These are phyloP conservation scores for Talaromyces sp. DNA, from an alignment of 2,329 filamentous ascomycete genomes.

Conservation along the genomic window DNA sequence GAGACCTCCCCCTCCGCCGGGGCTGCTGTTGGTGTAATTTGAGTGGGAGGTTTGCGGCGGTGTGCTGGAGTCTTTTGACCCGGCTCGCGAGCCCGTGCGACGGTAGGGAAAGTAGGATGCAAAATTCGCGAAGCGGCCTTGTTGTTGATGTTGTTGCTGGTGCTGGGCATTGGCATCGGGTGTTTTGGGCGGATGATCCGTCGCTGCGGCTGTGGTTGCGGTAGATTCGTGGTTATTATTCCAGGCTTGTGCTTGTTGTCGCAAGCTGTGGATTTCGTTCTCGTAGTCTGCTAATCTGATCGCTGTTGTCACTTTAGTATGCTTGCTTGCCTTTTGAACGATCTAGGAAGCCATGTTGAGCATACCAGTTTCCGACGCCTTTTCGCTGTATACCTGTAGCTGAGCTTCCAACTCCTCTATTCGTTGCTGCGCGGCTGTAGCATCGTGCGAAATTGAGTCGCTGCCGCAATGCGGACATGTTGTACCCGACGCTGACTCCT, in stretches of 20 bases:
- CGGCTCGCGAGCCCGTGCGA: slow-evolving; percentile 26
- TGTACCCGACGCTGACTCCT: slow-evolving; percentile 6
- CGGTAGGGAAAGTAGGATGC: slow-evolving; percentile 40
- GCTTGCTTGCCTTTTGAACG: background rate
- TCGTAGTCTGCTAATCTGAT: slow-evolving; percentile 61
- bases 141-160: slow-evolving; percentile 17
- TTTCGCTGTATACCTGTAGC: slow-evolving; percentile 50
- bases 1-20: slow-evolving; percentile 17
- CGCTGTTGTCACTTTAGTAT: slow-evolving; percentile 32
- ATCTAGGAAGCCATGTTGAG: background rate
- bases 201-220: slow-evolving; percentile 25
- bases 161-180: slow-evolving; percentile 25
- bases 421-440: slow-evolving; percentile 36
- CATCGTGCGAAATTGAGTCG: slow-evolving; percentile 24
- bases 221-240: slow-evolving; percentile 25
- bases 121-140: slow-evolving; percentile 37
- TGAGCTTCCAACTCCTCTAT: slow-evolving; percentile 55
- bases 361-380: slow-evolving; percentile 52
- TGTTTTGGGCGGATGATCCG: slow-evolving; percentile 38
- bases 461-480: slow-evolving; percentile 42
- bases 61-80: slow-evolving; percentile 14
- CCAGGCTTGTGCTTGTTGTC: slow-evolving; percentile 29
- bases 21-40: slow-evolving; percentile 24
- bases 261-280: slow-evolving; percentile 56
- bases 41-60: slow-evolving; percentile 28